Evolutionary conservation across 2,329 filamentous ascomycete genomes (phyloP).

Genomic region (Boeremia lycopersici): DNA sequence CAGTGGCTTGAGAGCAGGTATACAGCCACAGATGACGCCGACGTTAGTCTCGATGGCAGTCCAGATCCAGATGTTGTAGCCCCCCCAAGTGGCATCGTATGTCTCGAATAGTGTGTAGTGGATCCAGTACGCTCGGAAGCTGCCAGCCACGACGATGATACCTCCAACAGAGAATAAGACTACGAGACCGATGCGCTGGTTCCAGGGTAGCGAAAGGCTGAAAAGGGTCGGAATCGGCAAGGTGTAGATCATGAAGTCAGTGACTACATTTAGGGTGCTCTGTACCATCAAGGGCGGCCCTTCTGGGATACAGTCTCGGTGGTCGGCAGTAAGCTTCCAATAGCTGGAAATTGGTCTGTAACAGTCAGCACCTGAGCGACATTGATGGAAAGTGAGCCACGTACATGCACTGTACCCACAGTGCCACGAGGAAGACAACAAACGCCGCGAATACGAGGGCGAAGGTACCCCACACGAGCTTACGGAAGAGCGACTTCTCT

Average conservation of each 20-base stretch:
- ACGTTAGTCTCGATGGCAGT: conserved; percentile 53
- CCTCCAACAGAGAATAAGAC: conserved; percentile 53
- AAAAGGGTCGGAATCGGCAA: conserved; percentile 56
- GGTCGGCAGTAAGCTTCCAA: conserved; percentile 49
- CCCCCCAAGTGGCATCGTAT: conserved; percentile 56
- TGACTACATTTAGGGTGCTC: conserved; percentile 52
- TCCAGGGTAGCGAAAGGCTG: conserved; percentile 52
- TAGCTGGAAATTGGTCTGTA: conserved; percentile 53
- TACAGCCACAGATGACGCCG: conserved; percentile 53
- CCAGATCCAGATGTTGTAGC: conserved; percentile 52
- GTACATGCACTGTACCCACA: conserved; percentile 49
- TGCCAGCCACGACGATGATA: conserved; percentile 54
- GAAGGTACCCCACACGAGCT: conserved; percentile 46
- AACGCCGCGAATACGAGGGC: conserved; percentile 43
- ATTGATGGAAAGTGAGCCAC: conserved; percentile 12
- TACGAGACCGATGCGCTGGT: conserved; percentile 51
- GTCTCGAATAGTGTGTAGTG: conserved; percentile 52
- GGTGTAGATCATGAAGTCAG: conserved; percentile 54
- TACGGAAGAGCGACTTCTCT: conserved; percentile 47
- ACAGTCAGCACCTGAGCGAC: conserved; percentile 23
- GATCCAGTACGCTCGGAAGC: conserved; percentile 55
- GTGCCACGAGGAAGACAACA: conserved; percentile 44
- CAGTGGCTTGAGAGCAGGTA: conserved; percentile 52
- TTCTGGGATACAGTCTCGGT: conserved; percentile 52
- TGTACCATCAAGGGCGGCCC: conserved; percentile 52